Percentiles rank a stretch among this genome's conserved stretches.
Conservation (phyloP, 257 asterid genomes). For the Fraxinus cuspidata region DNA sequence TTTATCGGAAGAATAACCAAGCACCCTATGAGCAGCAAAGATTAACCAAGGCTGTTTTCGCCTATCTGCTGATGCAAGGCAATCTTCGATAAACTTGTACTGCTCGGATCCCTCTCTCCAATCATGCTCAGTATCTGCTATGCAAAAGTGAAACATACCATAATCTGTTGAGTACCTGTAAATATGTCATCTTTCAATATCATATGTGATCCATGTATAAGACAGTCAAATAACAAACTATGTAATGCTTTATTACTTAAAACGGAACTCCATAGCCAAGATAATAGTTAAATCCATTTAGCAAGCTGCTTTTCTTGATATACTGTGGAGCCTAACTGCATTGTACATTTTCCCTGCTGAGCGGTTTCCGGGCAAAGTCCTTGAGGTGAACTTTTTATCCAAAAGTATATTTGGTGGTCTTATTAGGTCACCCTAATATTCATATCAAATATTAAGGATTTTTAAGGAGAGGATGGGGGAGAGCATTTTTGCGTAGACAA, state of each 20-base stretch:
- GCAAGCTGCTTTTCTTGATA: not conserved
- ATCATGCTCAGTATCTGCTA: constrained; percentile 44
- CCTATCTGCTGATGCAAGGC: constrained; percentile 44
- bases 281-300: not conserved
- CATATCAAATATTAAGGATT: not conserved
- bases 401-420: not conserved
- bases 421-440: not conserved
- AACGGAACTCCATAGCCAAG: not conserved
- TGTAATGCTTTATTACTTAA: not conserved
- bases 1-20: constrained; percentile 43
- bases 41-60: constrained; percentile 46
- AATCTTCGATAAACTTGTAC: constrained; percentile 37
- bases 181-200: not conserved
- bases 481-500: not conserved
- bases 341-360: not conserved
- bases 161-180: constrained; percentile 44
- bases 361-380: not conserved
- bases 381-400: not conserved
- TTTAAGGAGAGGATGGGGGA: not conserved
- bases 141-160: constrained; percentile 52
- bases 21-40: constrained; percentile 45
- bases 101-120: constrained; percentile 52
- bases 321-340: not conserved
- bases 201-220: not conserved
- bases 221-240: not conserved